Evolutionary conservation across 805 yeast genomes (phyloP), one percentile per base, ranked within the genome.

Genomic region (Wickerhamiella azyma): DNA sequence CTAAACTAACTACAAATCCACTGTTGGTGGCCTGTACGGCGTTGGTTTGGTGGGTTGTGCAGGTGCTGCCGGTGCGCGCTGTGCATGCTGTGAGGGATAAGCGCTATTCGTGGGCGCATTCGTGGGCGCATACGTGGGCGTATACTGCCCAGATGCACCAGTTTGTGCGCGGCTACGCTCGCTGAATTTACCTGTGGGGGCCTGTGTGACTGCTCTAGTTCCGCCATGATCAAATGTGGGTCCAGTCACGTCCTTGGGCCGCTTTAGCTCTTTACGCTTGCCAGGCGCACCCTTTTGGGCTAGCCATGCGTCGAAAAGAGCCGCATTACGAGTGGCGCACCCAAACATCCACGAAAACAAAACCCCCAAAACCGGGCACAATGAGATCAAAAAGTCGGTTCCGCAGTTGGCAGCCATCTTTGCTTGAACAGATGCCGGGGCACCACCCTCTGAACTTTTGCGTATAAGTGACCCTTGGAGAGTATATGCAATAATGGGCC

Each of bases 251-350:
- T 17, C 38, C 43, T 26, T 40, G 18, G 29, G 18, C 14, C 17
- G 17, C 18, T 30, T 18, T 2, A 13, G 37, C 24, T 26, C 29
- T 11, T 17, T 11, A 2, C 42, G 35, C 16, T 40, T 28, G 26
- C 37, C 32, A 26, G 30, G 45, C 7, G 45, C 35, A 13, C 9
- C 35, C 59, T 32, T 56, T 30, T 55, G 51, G 14, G 57, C 49
- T 43, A 67, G 45, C 57, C 54, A 61, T n/a, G 70, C 74, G 59
- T 84, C 85, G 8, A 86, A 70, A 55, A 85, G 56, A 0, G 89
- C 88, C 0, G 95, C 94, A 60, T 89, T 88, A 56, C 96, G 68
- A 0, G 96, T 84, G 7, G 94, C 83, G 58, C 95, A 83, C 2
- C 79, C 83, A 57, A 85, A 75, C 60, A 88, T 49, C 89, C 94